These are phyloP conservation scores for Penicillium palitans DNA, from an alignment of 2,329 filamentous ascomycete genomes.

Conservation along the genomic window DNA sequence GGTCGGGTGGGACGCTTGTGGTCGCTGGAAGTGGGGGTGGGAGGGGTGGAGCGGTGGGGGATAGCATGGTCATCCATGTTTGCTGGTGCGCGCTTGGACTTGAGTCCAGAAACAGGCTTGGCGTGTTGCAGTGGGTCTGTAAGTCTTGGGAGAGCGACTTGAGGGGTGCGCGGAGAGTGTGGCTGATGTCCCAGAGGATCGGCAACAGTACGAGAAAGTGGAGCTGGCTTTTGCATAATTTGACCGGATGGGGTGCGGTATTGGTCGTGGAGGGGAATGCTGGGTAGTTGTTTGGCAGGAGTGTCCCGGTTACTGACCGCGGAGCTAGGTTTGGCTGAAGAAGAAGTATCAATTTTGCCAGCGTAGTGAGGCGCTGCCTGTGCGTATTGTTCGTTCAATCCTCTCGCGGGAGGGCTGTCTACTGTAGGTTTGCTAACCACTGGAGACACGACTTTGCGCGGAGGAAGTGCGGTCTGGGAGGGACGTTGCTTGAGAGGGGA, in stretches of 20 bases:
- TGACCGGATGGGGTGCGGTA: conserved; percentile 4
- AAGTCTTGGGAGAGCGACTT: conserved; percentile 11
- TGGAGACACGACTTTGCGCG: conserved; percentile 50
- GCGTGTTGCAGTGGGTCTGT: conserved; percentile 10
- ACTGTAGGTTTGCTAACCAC: conserved; percentile 35
- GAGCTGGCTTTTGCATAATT: conserved; percentile 9
- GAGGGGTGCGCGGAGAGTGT: conserved; percentile 5
- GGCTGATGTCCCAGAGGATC: conserved; percentile 1
- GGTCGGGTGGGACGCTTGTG: conserved; percentile 20
- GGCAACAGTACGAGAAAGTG: conserved; percentile 12
- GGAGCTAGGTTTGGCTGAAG: background rate
- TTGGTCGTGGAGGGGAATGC: background rate
- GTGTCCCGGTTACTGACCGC: background rate
- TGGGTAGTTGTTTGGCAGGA: background rate
- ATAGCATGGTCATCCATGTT: conserved; percentile 14
- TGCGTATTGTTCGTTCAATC: conserved; percentile 12
- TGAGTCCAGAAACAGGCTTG: conserved; percentile 19
- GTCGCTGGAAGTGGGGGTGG: conserved; percentile 20
- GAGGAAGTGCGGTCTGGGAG: conserved; percentile 47
- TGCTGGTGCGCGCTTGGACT: conserved; percentile 24
- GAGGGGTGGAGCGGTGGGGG: conserved; percentile 10
- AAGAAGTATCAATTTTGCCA: background rate
- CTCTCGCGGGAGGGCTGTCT: conserved; percentile 27
- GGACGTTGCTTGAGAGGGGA: conserved; percentile 57
- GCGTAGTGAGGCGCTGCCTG: conserved; percentile 14